Percentiles rank a stretch among this genome's conserved stretches.
Conservation (phyloP, 176 grass and related monocot genomes). For the Thinopyrum elongatum region DNA sequence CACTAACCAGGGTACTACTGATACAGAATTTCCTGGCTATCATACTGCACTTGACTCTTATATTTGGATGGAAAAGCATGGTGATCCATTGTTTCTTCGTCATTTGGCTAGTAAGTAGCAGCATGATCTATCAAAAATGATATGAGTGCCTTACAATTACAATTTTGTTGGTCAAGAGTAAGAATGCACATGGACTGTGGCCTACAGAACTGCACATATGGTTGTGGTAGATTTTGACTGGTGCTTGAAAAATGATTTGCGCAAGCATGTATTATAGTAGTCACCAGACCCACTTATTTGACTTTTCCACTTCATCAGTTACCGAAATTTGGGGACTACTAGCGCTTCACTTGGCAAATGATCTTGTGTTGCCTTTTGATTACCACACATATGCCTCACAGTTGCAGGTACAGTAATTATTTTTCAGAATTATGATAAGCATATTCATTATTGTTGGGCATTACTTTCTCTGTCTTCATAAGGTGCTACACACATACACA, state of each 20-base stretch:
- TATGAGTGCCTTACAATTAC: neutral
- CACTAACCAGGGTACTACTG: slow-evolving; percentile 32
- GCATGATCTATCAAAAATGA: neutral
- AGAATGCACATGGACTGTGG: neutral
- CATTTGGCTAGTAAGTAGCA: slow-evolving; percentile 84
- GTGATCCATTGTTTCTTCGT: slow-evolving; percentile 86
- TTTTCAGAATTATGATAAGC: slow-evolving; percentile 17
- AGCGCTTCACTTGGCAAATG: slow-evolving; percentile 79
- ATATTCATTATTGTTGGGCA: neutral
- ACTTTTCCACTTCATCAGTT: slow-evolving; percentile 54
- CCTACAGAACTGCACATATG: neutral
- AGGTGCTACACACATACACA: neutral
- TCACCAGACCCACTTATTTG: slow-evolving; percentile 13
- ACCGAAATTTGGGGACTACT: slow-evolving; percentile 89
- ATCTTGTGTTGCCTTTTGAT: slow-evolving; percentile 84
- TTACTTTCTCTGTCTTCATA: neutral
- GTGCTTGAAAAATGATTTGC: neutral
- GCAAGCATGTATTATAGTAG: slow-evolving; percentile 6
- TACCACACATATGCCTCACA: slow-evolving; percentile 66
- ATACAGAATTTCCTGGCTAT: slow-evolving; percentile 90
- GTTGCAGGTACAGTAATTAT: slow-evolving; percentile 55
- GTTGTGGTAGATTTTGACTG: neutral
- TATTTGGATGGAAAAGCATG: slow-evolving; percentile 78
- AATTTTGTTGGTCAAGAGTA: neutral
- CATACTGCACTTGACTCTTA: slow-evolving; percentile 83